A percentile compares a stretch with the other conserved stretches of the same genome.
These are phyloP conservation scores for Sarocladium strictum DNA, from an alignment of 2,329 filamentous ascomycete genomes.

Conservation along the genomic window DNA sequence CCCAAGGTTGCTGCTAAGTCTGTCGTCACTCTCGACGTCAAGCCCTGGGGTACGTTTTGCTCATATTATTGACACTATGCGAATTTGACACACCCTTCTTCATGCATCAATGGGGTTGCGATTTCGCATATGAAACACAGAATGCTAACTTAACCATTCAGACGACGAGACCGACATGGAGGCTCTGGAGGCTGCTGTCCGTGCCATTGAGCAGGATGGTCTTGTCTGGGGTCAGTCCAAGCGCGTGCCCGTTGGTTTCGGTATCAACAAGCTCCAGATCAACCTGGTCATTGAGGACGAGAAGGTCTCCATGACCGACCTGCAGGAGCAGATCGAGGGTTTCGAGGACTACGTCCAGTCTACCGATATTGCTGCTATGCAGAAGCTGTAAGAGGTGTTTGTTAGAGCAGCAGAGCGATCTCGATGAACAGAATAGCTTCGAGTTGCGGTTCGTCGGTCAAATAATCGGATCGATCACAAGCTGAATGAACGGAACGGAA, in stretches of 20 bases:
- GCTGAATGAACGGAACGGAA: conserved; percentile 1
- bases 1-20: conserved; percentile 92
- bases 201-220: conserved; percentile 82
- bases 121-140: too few species aligned
- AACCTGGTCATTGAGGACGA: conserved; percentile 97
- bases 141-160: conserved; percentile 27
- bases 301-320: conserved; percentile 81
- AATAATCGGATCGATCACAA: not conserved
- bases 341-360: conserved; percentile 97
- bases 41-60: conserved; percentile 85
- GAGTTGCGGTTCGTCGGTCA: not conserved
- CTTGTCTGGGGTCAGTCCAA: conserved; percentile 93
- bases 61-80: not conserved
- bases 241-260: conserved; percentile 86
- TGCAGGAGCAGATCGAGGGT: conserved; percentile 75
- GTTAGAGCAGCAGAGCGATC: not conserved
- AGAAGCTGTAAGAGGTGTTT: conserved; percentile 66
- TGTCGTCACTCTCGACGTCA: conserved; percentile 90
- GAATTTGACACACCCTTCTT: too few species aligned
- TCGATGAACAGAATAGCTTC: not conserved
- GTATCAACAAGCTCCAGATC: conserved; percentile 99
- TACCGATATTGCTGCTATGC: conserved; percentile 83
- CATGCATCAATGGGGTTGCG: too few species aligned
- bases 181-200: conserved; percentile 73
- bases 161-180: conserved; percentile 94